phyloP scores from a whole-genome alignment of 257 asterid species.

The Sherardia arvensis region DNA sequence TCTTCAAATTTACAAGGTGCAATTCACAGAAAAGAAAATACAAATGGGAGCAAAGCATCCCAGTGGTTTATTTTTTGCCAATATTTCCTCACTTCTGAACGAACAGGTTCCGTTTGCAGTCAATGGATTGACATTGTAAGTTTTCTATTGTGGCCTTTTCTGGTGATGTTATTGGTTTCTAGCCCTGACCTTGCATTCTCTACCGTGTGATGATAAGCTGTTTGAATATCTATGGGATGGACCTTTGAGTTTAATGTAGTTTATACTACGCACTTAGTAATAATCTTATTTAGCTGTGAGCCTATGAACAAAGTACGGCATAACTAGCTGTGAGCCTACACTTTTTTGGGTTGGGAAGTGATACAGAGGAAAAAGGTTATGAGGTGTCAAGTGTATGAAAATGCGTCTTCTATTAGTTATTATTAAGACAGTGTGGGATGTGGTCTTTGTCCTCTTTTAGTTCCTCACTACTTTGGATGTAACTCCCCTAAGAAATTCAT shows the following conservation, averaged over 20 bases:
- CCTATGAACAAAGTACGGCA: not conserved
- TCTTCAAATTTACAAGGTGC: conserved; percentile 85
- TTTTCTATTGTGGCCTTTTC: not conserved
- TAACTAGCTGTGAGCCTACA: not conserved
- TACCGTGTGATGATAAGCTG: not conserved
- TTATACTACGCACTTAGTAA: not conserved
- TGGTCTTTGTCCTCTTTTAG: not conserved
- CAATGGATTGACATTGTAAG: conserved; percentile 67
- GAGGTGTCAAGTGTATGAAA: not conserved
- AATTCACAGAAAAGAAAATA: conserved; percentile 66
- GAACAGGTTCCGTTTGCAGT: conserved; percentile 90
- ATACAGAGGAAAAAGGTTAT: not conserved
- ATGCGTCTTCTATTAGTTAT: not conserved
- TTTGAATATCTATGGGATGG: not conserved
- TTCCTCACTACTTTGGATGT: not conserved
- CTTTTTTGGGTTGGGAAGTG: not conserved
- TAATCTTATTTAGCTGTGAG: not conserved
- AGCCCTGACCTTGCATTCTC: conserved; percentile 2
- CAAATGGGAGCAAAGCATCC: conserved; percentile 93
- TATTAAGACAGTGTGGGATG: not conserved
- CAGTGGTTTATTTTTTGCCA: conserved; percentile 64
- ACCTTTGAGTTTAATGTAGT: not conserved
- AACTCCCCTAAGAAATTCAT: not conserved
- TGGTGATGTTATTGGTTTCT: conserved; percentile 5
- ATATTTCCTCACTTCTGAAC: conserved; percentile 55